phyloP scores from a whole-genome alignment of 164 flowering plant species.

The Pachysandra terminalis region DNA sequence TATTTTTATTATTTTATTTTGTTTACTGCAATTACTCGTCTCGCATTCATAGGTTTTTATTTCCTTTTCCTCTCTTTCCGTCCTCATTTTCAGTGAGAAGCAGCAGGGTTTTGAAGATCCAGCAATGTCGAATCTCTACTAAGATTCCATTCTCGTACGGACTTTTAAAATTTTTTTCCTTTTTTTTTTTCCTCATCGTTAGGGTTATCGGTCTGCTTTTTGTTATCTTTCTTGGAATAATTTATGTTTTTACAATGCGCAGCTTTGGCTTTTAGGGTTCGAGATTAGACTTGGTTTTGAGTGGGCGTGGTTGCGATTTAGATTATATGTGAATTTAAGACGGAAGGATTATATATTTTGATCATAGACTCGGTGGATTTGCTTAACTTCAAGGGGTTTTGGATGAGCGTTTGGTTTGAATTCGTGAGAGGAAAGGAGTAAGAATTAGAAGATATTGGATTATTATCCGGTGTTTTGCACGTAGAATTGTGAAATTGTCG shows the following conservation, averaged over 20 bases:
- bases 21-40: background rate
- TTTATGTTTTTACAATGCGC: background rate
- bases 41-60: background rate
- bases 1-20: background rate
- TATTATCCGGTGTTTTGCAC: background rate
- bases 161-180: no score
- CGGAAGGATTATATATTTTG: background rate
- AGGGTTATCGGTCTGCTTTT: slow-evolving; percentile 7
- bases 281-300: slow-evolving; percentile 2
- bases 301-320: background rate
- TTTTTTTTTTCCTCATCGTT: no score
- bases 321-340: background rate
- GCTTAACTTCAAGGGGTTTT: background rate
- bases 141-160: background rate
- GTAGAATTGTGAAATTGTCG: slow-evolving; percentile 1
- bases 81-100: background rate
- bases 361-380: background rate
- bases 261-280: background rate
- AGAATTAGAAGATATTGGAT: background rate
- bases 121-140: background rate
- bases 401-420: background rate
- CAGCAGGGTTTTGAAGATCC: slow-evolving; percentile 1
- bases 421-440: background rate
- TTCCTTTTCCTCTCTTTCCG: background rate
- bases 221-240: no score